phyloP scores from a whole-genome alignment of 148 eudicot species.

The Silene uniflora region DNA sequence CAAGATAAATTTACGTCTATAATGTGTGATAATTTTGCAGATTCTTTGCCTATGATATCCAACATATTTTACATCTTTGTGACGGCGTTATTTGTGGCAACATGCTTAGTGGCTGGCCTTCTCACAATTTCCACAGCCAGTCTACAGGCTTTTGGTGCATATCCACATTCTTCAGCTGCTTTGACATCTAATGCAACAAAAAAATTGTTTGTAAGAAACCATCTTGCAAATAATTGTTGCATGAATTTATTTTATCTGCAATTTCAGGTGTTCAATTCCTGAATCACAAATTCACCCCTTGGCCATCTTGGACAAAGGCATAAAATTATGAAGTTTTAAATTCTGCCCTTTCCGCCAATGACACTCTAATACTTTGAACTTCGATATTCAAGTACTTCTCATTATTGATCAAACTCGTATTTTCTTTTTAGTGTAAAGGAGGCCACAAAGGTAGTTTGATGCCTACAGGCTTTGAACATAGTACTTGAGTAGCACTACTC shows the following conservation, averaged over 20 bases:
- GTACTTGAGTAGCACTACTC: too few species aligned
- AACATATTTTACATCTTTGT: slow-evolving; percentile 46
- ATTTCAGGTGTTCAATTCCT: neutral
- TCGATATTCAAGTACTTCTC: neutral
- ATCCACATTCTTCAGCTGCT: slow-evolving; percentile 47
- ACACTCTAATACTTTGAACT: neutral
- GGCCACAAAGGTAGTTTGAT: too few species aligned
- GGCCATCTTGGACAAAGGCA: neutral
- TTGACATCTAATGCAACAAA: slow-evolving; percentile 66
- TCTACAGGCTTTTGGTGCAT: slow-evolving; percentile 62
- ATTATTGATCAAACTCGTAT: neutral
- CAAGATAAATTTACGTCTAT: neutral
- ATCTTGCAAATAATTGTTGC: neutral
- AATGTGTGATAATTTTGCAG: slow-evolving; percentile 36
- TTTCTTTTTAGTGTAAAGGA: too few species aligned
- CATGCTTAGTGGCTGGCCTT: slow-evolving; percentile 59
- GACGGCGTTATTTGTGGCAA: slow-evolving; percentile 61
- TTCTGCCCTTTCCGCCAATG: too few species aligned
- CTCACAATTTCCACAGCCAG: slow-evolving; percentile 76
- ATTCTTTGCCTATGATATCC: slow-evolving; percentile 64
- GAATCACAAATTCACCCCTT: neutral
- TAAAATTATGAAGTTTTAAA: too few species aligned
- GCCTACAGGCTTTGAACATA: too few species aligned
- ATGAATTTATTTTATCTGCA: neutral
- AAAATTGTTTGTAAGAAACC: slow-evolving; percentile 67